Evolutionary conservation across 2,329 filamentous ascomycete species (phyloP), one percentile per base, ranked within the genome.

Genomic region (Penicillium sp.): DNA sequence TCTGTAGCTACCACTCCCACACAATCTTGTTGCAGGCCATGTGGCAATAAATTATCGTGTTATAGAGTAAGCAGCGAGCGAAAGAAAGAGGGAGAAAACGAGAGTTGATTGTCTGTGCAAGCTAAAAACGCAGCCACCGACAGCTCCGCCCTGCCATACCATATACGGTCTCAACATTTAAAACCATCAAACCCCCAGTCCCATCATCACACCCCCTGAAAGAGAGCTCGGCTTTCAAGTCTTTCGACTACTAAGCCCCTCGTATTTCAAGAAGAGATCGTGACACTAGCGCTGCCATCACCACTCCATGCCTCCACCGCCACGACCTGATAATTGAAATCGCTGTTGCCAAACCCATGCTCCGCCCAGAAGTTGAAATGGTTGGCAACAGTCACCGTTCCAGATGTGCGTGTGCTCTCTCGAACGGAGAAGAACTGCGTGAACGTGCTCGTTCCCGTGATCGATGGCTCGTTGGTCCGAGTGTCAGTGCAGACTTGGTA

Each of bases 401-500:
- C 55, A 45, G 55, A 57, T 19, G 55, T 53, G 37, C 55, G 55
- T 27, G 14, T 5, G 37, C 50, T 46, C 50, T 57, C 9, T 39
- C 55, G 33, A 53, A 57, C 55, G 16, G 55, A 57, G 55, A 57
- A 57, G 55, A 37, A 57, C 50, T 57, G 55, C 14, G 55, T 57
- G 55, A 57, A 54, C 16, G 55, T 57, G 46, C 46, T 49, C 14
- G 54, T 56, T 16, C 54, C 54, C 42, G 54, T 56, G 48, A 56
- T 56, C 7, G 54, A 56, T 42, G 54, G 54, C 48, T 56, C 26
- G 54, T 56, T 52, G 26, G 10, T 25, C 48, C 43, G 48, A 33
- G 49, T 48, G 49, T 56, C 54, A 33, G 54, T 56, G 49, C 54
- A 56, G 43, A 56, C 54, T 47, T 56, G 54, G 49, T 56, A 56